These are phyloP conservation scores for Yarrowia galli DNA, from an alignment of 1,139 yeast genomes.

Conservation along the genomic window DNA sequence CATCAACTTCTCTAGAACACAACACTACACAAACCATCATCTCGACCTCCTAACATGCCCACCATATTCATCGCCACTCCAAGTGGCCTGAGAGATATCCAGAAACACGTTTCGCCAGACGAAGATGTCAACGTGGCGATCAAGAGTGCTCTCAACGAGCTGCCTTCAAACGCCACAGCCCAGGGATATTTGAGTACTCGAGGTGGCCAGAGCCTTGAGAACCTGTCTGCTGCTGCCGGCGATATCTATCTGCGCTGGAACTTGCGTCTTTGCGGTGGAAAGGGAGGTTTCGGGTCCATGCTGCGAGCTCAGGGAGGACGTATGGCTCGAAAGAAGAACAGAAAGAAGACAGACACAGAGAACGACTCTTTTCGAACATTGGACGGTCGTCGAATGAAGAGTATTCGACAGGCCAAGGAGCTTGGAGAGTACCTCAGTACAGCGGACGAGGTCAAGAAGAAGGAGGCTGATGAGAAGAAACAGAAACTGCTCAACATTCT, in stretches of 20 bases:
- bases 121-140: slow-evolving; percentile 18
- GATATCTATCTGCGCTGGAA: slow-evolving; percentile 40
- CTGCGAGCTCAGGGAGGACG: slow-evolving; percentile 54
- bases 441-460: slow-evolving; percentile 45
- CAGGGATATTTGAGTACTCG: slow-evolving; percentile 13
- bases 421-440: slow-evolving; percentile 50
- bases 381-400: slow-evolving; percentile 53
- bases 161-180: slow-evolving; percentile 24
- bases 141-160: slow-evolving; percentile 1
- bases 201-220: slow-evolving; percentile 1
- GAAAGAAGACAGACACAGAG: slow-evolving; percentile 44
- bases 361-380: slow-evolving; percentile 52
- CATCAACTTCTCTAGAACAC: neutral
- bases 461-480: slow-evolving; percentile 49
- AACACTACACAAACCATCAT: neutral
- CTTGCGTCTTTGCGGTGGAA: slow-evolving; percentile 57
- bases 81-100: slow-evolving; percentile 13
- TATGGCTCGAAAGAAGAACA: slow-evolving; percentile 49
- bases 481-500: slow-evolving; percentile 51
- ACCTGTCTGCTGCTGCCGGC: neutral
- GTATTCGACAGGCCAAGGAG: slow-evolving; percentile 51
- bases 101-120: slow-evolving; percentile 4
- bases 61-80: slow-evolving; percentile 30
- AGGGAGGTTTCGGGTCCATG: slow-evolving; percentile 60
- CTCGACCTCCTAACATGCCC: slow-evolving; percentile 6